Conservation (phyloP, 1,139 yeast genomes). For the Scheffersomyces parashehatae region DNA sequence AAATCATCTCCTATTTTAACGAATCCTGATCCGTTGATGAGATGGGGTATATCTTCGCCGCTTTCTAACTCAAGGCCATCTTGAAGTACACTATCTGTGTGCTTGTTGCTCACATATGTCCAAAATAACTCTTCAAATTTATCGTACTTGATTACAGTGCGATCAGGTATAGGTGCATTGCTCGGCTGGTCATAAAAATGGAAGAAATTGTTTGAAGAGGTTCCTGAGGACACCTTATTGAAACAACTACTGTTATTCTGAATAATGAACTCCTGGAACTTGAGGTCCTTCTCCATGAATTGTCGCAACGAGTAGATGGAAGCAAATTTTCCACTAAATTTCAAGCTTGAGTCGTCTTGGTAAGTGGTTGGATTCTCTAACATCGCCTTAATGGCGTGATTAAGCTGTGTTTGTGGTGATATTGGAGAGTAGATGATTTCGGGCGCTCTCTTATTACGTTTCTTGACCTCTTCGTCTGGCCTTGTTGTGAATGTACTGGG, state of each 20-base stretch:
- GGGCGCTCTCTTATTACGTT: conserved; percentile 15
- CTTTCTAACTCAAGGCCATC: conserved; percentile 34
- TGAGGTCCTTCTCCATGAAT: conserved; percentile 52
- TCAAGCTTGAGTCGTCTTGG: conserved; percentile 31
- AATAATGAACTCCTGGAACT: conserved; percentile 37
- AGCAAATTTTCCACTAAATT: conserved; percentile 33
- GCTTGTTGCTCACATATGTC: conserved; percentile 35
- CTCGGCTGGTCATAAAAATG: conserved; percentile 9
- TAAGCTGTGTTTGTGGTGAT: conserved; percentile 28
- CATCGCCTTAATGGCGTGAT: conserved; percentile 22
- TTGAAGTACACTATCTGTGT: conserved; percentile 8
- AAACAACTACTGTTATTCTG: conserved; percentile 19
- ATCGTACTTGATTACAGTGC: conserved; percentile 20
- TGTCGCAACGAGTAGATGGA: conserved; percentile 51
- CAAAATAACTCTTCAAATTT: conserved; percentile 51
- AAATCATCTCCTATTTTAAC: conserved; percentile 28
- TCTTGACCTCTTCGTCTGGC: conserved; percentile 9
- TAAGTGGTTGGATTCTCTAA: conserved; percentile 15
- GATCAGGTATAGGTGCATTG: conserved; percentile 17
- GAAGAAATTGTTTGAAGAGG: conserved; percentile 3
- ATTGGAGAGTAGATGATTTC: conserved; percentile 24
- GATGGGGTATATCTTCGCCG: conserved; percentile 26
- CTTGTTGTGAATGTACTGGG: conserved; percentile 21
- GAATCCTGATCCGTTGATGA: conserved; percentile 27
- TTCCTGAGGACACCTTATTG: conserved; percentile 10